Evolutionary conservation across 495 filamentous ascomycete genomes (phyloP), one percentile per base, ranked within the genome.

Genomic region (Penicillium simplicissimum): DNA sequence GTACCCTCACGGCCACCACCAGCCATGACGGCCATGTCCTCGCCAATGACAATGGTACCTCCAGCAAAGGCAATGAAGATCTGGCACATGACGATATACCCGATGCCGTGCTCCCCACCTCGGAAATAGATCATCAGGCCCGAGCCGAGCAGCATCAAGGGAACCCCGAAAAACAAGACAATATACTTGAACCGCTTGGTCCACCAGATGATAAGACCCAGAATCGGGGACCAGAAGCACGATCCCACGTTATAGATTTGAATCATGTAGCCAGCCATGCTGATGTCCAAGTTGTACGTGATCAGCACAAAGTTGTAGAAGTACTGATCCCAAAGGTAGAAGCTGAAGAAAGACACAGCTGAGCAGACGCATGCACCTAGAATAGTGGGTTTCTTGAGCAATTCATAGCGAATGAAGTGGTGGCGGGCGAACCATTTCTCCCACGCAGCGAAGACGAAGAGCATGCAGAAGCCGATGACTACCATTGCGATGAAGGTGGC

Each of bases 1-100:
- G 93, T 82, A 52, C 88, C 79, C 55, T 91, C 82, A 3, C 82
- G 75, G 23, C 75, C 74, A 7, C 85, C 81, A 4, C 83, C 84
- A 0, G 89, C 87, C 88, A 92, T 90, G 71, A 86, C 85, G 4
- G 88, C 88, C 71, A 92, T 88, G 60, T 93, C 85, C 64, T 89
- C 81, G 52, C 78, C 81, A 67, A 92, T 88, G 56, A 92, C 75
- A 7, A 88, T 67, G 3, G 82, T 86, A 35, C 86, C 86, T 17
- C 87, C 88, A 14, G 81, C 78, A 55, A 93, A 84, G 31, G 89
- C 86, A 64, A 92, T 90, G 74, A 92, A 87, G 68, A 93, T 88
- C 71, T 93, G 88, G 67, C 84, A 88, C 86, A 92, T 90, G 67
- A 91, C 76, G 35, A 94, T 76, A 71, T 88, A 90, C 25, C 87